phyloP scores from a whole-genome alignment of 2,329 filamentous ascomycete species.

The Bipolaris cookei region DNA sequence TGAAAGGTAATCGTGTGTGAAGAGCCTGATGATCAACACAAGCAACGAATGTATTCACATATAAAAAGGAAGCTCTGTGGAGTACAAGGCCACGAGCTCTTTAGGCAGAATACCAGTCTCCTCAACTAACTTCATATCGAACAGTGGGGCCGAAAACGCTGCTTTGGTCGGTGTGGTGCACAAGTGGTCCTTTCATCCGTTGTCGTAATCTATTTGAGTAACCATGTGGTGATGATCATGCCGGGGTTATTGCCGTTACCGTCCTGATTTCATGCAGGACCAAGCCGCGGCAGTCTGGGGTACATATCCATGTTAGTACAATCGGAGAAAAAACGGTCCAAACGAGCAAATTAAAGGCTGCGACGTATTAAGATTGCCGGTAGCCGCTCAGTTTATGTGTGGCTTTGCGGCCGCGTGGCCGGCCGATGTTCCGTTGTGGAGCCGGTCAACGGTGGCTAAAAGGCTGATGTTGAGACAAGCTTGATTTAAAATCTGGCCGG shows the following conservation, averaged over 20 bases:
- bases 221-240: constrained; percentile 31
- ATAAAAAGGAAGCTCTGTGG: constrained; percentile 20
- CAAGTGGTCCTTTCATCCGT: constrained; percentile 44
- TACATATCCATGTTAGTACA: constrained; percentile 34
- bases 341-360: constrained; percentile 30
- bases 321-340: constrained; percentile 19
- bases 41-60: constrained; percentile 21
- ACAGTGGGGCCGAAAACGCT: constrained; percentile 33
- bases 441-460: constrained; percentile 31
- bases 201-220: constrained; percentile 36
- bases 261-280: constrained; percentile 29
- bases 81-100: constrained; percentile 14
- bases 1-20: constrained; percentile 9
- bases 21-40: constrained; percentile 19
- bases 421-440: constrained; percentile 14
- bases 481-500: constrained; percentile 14
- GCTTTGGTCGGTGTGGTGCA: constrained; percentile 20
- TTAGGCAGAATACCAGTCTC: constrained; percentile 43
- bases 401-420: constrained; percentile 19
- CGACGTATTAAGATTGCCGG: constrained; percentile 15
- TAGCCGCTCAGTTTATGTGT: constrained; percentile 13
- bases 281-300: constrained; percentile 40
- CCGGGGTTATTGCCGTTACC: constrained; percentile 35
- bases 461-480: constrained; percentile 16
- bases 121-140: constrained; percentile 25